These are phyloP conservation scores for Aspergillus alliaceus DNA, from an alignment of 2,329 filamentous ascomycete species.

Conservation along the genomic window DNA sequence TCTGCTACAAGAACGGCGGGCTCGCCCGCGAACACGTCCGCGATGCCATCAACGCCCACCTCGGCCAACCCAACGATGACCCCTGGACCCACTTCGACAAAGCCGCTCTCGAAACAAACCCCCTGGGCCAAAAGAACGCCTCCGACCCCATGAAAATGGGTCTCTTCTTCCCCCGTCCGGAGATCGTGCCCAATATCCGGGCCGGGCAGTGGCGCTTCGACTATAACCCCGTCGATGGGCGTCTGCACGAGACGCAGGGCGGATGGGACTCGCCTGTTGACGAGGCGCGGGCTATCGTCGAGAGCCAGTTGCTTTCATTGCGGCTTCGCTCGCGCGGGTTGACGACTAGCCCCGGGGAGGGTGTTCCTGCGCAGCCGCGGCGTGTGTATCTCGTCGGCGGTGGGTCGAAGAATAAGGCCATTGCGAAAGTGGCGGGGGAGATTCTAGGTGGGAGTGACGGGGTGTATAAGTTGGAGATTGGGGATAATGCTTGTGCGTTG, in stretches of 20 bases:
- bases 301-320: conserved; percentile 92
- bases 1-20: conserved; percentile 98
- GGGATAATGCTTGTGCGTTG: conserved; percentile 90
- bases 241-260: conserved; percentile 54
- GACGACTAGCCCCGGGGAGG: conserved; percentile 57
- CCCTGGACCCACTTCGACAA: conserved; percentile 82
- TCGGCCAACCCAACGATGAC: conserved; percentile 46
- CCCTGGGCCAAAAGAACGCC: conserved; percentile 61
- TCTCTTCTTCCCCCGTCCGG: conserved; percentile 91
- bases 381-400: conserved; percentile 94
- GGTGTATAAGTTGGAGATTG: conserved; percentile 89
- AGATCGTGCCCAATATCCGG: conserved; percentile 90
- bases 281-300: conserved; percentile 86
- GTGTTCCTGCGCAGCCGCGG: conserved; percentile 77
- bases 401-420: conserved; percentile 84
- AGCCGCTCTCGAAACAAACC: conserved; percentile 65
- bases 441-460: conserved; percentile 87
- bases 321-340: conserved; percentile 79
- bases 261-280: conserved; percentile 59
- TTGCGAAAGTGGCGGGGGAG: conserved; percentile 79
- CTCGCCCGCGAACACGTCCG: conserved; percentile 88
- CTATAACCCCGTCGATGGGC: conserved; percentile 51
- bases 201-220: conserved; percentile 85
- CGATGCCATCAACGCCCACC: conserved; percentile 66
- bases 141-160: conserved; percentile 73